These are phyloP conservation scores for Suhomyces anneliseae DNA, from an alignment of 1,139 yeast genomes.

Conservation along the genomic window DNA sequence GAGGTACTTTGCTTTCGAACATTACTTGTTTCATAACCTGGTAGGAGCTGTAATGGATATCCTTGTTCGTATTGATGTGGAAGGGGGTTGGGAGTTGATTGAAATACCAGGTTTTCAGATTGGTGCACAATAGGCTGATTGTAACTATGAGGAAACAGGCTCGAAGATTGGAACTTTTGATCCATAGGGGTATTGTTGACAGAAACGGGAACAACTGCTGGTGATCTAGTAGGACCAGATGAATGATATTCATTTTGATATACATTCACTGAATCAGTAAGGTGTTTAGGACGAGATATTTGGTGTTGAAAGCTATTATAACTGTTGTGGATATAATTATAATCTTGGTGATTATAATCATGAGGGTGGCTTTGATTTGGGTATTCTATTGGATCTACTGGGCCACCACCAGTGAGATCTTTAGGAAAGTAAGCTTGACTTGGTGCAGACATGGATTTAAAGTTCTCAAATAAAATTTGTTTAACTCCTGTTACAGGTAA, in stretches of 20 bases:
- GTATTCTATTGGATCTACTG: neutral
- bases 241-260: neutral
- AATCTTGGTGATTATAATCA: neutral
- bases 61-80: neutral
- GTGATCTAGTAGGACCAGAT: neutral
- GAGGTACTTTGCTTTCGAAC: neutral
- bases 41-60: neutral
- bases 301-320: neutral
- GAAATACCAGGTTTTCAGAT: neutral
- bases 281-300: conserved; percentile 1
- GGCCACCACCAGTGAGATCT: neutral
- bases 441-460: neutral
- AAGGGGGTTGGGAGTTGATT: neutral
- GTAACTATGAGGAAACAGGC: neutral
- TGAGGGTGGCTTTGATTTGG: neutral
- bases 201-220: neutral
- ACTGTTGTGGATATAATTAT: neutral
- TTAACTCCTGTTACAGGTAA: no score
- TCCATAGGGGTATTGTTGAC: neutral
- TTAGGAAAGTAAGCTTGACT: neutral
- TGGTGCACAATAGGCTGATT: neutral
- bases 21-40: neutral
- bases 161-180: neutral
- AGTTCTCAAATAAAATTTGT: neutral
- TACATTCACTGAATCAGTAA: neutral